Conservation (phyloP, 2,329 filamentous ascomycete genomes). For the Fusarium scirpi region DNA sequence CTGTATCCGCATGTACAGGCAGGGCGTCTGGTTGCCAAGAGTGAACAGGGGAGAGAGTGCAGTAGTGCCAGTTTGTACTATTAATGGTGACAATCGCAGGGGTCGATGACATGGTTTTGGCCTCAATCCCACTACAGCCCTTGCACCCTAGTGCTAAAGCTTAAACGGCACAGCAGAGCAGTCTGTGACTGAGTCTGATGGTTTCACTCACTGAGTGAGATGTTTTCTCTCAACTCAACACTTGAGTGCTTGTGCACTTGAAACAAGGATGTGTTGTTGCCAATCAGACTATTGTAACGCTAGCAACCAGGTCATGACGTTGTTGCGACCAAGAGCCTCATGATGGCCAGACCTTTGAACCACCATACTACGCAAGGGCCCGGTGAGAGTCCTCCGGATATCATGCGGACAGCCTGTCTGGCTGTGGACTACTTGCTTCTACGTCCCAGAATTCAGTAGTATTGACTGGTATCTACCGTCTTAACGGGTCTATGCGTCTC, state of each 20-base stretch:
- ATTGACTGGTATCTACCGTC: neutral
- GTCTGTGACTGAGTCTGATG: neutral
- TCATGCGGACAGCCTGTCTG: neutral
- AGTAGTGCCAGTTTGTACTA: slow-evolving; percentile 34
- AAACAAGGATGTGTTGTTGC: neutral
- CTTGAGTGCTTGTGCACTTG: neutral
- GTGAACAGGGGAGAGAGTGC: neutral
- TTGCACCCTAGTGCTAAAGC: slow-evolving; percentile 38
- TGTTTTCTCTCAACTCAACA: slow-evolving; percentile 1
- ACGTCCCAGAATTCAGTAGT: neutral
- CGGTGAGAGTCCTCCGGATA: neutral
- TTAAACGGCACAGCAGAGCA: slow-evolving; percentile 41
- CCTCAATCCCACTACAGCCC: slow-evolving; percentile 4
- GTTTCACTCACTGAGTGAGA: slow-evolving; percentile 9
- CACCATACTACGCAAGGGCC: neutral
- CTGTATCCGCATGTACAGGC: slow-evolving; percentile 3
- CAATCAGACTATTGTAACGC: slow-evolving; percentile 1
- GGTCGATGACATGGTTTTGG: slow-evolving; percentile 5
- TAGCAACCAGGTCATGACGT: slow-evolving; percentile 1
- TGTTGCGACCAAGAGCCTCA: slow-evolving; percentile 2
- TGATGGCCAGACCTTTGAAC: neutral
- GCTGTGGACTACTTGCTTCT: neutral
- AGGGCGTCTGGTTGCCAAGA: slow-evolving; percentile 19
- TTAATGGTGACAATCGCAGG: slow-evolving; percentile 37
- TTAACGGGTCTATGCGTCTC: slow-evolving; percentile 17